Percentiles rank a stretch among this genome's conserved stretches.
Conservation (phyloP, 2,329 filamentous ascomycete species). For the Fusarium sp. region DNA sequence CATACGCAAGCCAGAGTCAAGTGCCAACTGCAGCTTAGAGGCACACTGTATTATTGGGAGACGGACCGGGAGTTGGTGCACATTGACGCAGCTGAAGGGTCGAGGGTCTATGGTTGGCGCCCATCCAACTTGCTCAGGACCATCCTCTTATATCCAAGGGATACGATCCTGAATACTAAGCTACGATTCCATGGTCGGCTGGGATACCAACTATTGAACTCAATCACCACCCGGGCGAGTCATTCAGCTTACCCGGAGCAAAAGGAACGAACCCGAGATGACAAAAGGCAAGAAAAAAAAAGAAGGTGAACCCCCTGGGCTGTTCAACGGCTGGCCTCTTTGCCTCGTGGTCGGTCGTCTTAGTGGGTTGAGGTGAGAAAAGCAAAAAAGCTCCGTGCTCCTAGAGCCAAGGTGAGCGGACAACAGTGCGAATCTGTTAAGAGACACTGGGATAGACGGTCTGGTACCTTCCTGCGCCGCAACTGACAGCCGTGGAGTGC, state of each 20-base stretch:
- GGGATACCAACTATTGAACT: constrained; percentile 1
- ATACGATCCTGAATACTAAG: constrained; percentile 9
- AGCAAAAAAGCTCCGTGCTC: constrained; percentile 18
- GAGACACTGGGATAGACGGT: constrained; percentile 10
- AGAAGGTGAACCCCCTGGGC: neutral
- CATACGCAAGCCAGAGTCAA: constrained; percentile 10
- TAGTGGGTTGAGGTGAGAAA: neutral
- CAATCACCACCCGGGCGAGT: constrained; percentile 17
- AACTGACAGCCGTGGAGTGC: constrained; percentile 35
- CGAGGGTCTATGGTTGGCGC: constrained; percentile 25
- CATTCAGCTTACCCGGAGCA: constrained; percentile 12
- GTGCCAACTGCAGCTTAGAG: constrained; percentile 35
- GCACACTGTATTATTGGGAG: constrained; percentile 7
- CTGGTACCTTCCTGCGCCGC: constrained; percentile 32
- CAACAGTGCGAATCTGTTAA: neutral
- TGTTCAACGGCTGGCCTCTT: constrained; percentile 21
- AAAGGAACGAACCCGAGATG: constrained; percentile 1
- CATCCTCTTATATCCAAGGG: constrained; percentile 13
- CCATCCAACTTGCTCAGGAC: constrained; percentile 6
- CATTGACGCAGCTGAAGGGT: constrained; percentile 38
- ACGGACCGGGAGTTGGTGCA: constrained; percentile 20
- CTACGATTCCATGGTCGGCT: neutral
- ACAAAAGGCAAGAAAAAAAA: neutral
- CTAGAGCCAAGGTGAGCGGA: neutral
- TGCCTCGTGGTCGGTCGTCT: constrained; percentile 1